phyloP scores from a whole-genome alignment of 306 rosid genomes.

The Cicer judaicum region DNA sequence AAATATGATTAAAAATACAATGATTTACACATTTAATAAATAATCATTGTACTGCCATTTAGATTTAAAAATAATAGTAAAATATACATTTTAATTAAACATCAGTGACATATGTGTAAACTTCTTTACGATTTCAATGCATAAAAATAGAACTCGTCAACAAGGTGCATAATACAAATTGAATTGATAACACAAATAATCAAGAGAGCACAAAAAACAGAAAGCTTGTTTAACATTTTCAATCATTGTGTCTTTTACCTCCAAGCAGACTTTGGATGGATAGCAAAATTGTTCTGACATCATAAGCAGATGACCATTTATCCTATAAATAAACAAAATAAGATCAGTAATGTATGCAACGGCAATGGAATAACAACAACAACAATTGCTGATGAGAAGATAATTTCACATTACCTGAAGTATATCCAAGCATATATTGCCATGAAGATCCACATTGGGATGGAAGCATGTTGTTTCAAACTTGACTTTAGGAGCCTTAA shows the following conservation, averaged over 20 bases:
- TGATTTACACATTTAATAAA: too few relatives aligned
- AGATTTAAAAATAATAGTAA: too few relatives aligned
- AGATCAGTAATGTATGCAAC: not conserved
- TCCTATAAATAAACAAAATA: conserved; percentile 11
- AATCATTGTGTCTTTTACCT: conserved; percentile 51
- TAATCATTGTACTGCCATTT: too few relatives aligned
- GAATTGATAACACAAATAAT: not conserved
- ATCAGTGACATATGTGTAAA: too few relatives aligned
- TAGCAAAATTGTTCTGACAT: conserved; percentile 47
- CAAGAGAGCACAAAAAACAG: not conserved
- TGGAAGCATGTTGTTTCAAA: conserved; percentile 88
- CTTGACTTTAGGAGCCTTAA: conserved; percentile 91
- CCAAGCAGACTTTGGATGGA: conserved; percentile 62
- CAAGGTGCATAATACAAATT: too few relatives aligned
- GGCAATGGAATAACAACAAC: not conserved
- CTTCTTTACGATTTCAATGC: too few relatives aligned
- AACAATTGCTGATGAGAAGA: not conserved
- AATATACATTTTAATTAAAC: too few relatives aligned
- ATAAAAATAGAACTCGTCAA: too few relatives aligned
- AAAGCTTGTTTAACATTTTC: not conserved
- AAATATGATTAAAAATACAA: too few relatives aligned
- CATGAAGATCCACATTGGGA: conserved; percentile 84
- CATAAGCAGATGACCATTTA: conserved; percentile 49
- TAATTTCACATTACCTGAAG: conserved; percentile 73
- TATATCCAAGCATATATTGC: conserved; percentile 96